A percentile compares a stretch with the other conserved stretches of the same genome.
Conservation (phyloP, 495 filamentous ascomycete species). For the Aspergillus funiculosus region DNA sequence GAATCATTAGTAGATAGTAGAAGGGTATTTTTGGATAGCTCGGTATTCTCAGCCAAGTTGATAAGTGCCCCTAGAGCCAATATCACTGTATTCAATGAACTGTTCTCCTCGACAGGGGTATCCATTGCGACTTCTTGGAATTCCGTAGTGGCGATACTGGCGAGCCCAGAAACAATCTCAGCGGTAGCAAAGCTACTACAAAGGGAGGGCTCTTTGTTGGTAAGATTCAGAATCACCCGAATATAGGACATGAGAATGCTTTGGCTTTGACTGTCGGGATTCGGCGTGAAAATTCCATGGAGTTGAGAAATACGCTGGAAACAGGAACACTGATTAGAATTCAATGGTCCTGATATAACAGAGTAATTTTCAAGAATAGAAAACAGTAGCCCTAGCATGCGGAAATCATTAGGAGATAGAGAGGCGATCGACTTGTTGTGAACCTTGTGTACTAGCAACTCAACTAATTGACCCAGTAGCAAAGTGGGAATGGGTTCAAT, state of each 20-base stretch:
- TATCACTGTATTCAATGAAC: slow-evolving; percentile 64
- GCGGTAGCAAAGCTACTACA: slow-evolving; percentile 59
- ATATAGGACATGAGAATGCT: slow-evolving; percentile 40
- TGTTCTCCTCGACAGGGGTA: slow-evolving; percentile 39
- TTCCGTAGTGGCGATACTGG: slow-evolving; percentile 42
- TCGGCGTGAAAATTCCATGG: slow-evolving; percentile 24
- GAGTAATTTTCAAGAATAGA: slow-evolving; percentile 62
- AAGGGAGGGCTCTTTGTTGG: slow-evolving; percentile 68
- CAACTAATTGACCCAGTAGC: slow-evolving; percentile 25
- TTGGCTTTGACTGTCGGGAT: slow-evolving; percentile 11
- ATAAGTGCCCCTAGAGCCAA: slow-evolving; percentile 79
- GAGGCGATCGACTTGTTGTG: background rate
- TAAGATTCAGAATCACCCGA: slow-evolving; percentile 77
- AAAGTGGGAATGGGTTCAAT: slow-evolving; percentile 20
- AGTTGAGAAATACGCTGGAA: slow-evolving; percentile 27
- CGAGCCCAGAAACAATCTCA: slow-evolving; percentile 51
- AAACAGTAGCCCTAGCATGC: slow-evolving; percentile 36
- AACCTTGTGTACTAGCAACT: slow-evolving; percentile 22
- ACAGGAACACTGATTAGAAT: slow-evolving; percentile 20
- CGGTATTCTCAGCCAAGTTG: slow-evolving; percentile 77
- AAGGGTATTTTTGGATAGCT: slow-evolving; percentile 43
- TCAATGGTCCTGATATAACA: slow-evolving; percentile 21
- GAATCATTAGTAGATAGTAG: slow-evolving; percentile 19
- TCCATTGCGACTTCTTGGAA: slow-evolving; percentile 37
- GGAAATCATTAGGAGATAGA: slow-evolving; percentile 10